Evolutionary conservation across 352 stramenopile genomes (phyloP).

Genomic region (Phytophthora tentaculata): DNA sequence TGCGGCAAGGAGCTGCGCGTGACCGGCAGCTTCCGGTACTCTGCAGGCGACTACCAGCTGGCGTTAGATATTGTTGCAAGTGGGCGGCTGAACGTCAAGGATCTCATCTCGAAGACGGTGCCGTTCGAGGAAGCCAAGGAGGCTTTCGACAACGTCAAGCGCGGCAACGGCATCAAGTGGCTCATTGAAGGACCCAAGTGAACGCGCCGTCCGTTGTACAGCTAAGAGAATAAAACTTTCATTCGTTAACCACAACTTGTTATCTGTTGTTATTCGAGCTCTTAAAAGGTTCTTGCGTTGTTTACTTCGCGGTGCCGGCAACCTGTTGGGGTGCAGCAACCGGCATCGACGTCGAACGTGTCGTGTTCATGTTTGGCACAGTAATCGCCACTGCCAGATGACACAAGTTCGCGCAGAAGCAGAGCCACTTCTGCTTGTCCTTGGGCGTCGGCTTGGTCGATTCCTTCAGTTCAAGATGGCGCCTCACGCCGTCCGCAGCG

Average conservation of each 20-base stretch:
- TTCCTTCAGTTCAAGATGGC: constrained; percentile 23
- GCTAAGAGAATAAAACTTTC: background rate
- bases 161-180: constrained; percentile 42
- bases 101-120: constrained; percentile 35
- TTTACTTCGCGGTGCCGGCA: constrained; percentile 21
- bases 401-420: constrained; percentile 72
- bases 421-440: constrained; percentile 57
- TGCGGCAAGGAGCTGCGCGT: constrained; percentile 37
- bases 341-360: constrained; percentile 4
- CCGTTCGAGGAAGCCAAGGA: constrained; percentile 40
- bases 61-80: constrained; percentile 37
- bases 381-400: constrained; percentile 54
- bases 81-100: constrained; percentile 34
- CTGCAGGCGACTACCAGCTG: constrained; percentile 34
- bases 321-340: constrained; percentile 13
- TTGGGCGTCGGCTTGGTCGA: constrained; percentile 17
- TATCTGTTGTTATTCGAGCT: constrained; percentile 6
- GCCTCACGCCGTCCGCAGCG: constrained; percentile 33
- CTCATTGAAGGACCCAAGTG: constrained; percentile 40
- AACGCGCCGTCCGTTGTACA: constrained; percentile 9
- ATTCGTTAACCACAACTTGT: constrained; percentile 16
- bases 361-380: constrained; percentile 13
- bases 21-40: constrained; percentile 42
- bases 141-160: constrained; percentile 39
- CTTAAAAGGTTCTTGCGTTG: background rate